A percentile compares a stretch with the other conserved stretches of the same genome.
Conservation (phyloP, 208 protist species). For the Acanthamoeba lugdunensis region DNA sequence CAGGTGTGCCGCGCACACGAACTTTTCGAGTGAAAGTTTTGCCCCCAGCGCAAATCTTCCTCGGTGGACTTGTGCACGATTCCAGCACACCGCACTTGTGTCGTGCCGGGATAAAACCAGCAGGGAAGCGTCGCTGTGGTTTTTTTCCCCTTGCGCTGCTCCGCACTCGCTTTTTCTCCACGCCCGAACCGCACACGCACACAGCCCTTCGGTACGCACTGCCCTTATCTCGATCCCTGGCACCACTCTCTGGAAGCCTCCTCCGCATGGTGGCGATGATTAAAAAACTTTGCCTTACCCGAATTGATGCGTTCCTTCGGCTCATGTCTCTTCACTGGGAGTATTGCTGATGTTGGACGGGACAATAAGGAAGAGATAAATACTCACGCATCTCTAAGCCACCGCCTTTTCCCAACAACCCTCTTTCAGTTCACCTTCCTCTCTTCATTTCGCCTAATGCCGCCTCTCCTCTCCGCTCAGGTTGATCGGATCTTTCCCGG, state of each 20-base stretch:
- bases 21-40: too few relatives aligned
- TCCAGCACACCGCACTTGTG: too few relatives aligned
- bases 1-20: too few relatives aligned
- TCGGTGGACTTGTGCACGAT: too few relatives aligned
- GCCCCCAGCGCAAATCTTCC: too few relatives aligned
- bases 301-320: conserved; percentile 17
- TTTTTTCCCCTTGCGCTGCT: too few relatives aligned
- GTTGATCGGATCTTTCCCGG: too few relatives aligned
- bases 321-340: conserved; percentile 36
- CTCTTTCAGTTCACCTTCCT: neutral
- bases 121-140: too few relatives aligned
- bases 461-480: neutral
- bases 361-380: conserved; percentile 35
- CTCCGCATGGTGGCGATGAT: neutral
- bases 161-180: too few relatives aligned
- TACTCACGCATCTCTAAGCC: conserved; percentile 34
- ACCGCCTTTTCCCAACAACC: neutral
- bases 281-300: conserved; percentile 49
- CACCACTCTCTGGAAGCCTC: too few relatives aligned
- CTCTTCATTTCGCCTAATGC: too few relatives aligned
- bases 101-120: too few relatives aligned
- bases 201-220: neutral
- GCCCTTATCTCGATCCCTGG: neutral
- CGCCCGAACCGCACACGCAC: neutral
- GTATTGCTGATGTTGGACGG: conserved; percentile 21